Percentiles rank a stretch among this genome's conserved stretches.
phyloP scores from a whole-genome alignment of 2,329 filamentous ascomycete genomes.

The Diaporthe citri region DNA sequence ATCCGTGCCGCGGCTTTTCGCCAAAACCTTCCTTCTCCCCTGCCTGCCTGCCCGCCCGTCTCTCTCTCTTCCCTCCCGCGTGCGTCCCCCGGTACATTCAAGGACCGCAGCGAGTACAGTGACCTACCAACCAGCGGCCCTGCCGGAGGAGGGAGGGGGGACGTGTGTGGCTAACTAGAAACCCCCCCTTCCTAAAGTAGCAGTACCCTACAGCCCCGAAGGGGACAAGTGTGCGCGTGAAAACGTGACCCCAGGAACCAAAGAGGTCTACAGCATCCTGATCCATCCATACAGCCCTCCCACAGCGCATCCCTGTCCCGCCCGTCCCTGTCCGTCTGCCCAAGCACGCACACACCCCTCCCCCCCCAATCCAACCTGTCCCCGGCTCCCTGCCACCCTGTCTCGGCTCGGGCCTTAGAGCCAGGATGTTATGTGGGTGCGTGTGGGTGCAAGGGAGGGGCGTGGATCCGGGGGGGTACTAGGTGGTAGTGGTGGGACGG shows the following conservation, averaged over 20 bases:
- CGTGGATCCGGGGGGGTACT: neutral
- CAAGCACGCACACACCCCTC: constrained; percentile 12
- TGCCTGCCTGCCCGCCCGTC: neutral
- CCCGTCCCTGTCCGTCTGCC: neutral
- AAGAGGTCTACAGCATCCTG: neutral
- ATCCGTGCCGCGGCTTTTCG: neutral
- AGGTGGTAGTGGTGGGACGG: constrained; percentile 28
- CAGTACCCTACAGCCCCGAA: constrained; percentile 52
- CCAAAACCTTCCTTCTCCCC: constrained; percentile 9
- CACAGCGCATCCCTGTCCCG: constrained; percentile 31
- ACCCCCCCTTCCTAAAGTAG: constrained; percentile 49
- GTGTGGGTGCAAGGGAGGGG: neutral
- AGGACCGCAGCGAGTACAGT: neutral
- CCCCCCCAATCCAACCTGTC: constrained; percentile 6
- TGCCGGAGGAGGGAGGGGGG: neutral
- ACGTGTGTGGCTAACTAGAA: neutral
- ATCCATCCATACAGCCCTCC: constrained; percentile 4
- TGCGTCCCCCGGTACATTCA: neutral
- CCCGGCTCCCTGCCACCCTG: constrained; percentile 32
- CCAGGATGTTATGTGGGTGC: neutral
- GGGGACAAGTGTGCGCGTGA: constrained; percentile 47
- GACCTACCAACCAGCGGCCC: neutral
- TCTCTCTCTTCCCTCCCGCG: too few relatives aligned
- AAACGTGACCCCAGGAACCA: constrained; percentile 20
- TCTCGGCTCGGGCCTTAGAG: constrained; percentile 39